Evolutionary conservation across 2,329 filamentous ascomycete genomes (phyloP), one percentile per base, ranked within the genome.

Genomic region (Fusarium aywerte): DNA sequence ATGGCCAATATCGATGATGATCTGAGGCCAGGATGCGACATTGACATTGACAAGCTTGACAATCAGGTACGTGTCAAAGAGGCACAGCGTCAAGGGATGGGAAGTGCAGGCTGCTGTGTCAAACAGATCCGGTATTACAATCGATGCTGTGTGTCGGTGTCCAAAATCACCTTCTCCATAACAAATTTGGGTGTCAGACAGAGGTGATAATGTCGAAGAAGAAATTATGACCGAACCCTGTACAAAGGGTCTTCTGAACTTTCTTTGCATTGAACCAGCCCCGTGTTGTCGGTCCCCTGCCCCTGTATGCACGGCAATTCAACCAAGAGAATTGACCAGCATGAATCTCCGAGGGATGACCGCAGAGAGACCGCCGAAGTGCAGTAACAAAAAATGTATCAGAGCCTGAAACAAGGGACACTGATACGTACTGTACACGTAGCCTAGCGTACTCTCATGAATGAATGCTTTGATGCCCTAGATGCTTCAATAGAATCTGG

Each of bases 11-110:
- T 65, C 49, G 54, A 61, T 51, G 42, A 63, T 65, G 65, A 67
- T 68, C 65, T 53, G 65, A 68, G 56, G 55, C 65, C 42, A 65
- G 60, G 65, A 67, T 68, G 54, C 38, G 65, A 45, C 59, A 59
- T 65, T 61, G 59, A 65, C 45, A 60, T 31, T 59, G 25, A 53
- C 38, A 53, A 43, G 36, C 20, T 32, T 35, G 40, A 49, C 56
- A 45, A 33, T 23, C 51, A 59, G 47, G 45, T 18, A 36, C 21
- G 32, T 31, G 20, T n/a, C 13, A 13, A 20, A 23, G 45, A 23
- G 45, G 60, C 40, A 67, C 65, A 67, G 40, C 38, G 18, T 60
- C 39, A 36, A 60, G 32, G 32, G 38, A 50, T 49, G 33, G 20
- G 35, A 57, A 35, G 31, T 43, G 20, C 38, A 57, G 31, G 32